Percentiles rank a stretch among this genome's conserved stretches.
These are phyloP conservation scores for Fomitopsis betulina DNA, from an alignment of 1,284 basidiomycete species.

Conservation along the genomic window DNA sequence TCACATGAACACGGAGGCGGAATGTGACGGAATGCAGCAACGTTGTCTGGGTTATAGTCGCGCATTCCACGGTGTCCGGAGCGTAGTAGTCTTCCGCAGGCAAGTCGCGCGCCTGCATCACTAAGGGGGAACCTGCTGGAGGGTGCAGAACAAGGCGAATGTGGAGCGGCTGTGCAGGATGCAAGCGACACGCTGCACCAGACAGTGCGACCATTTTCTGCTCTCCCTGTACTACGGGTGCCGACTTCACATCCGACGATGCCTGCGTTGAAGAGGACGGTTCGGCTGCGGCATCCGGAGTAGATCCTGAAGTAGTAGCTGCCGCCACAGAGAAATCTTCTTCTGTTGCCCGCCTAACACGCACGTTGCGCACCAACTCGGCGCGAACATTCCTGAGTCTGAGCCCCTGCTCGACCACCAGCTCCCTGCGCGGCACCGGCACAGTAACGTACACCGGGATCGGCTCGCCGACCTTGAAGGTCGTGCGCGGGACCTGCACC, in stretches of 20 bases:
- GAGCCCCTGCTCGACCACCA: conserved; percentile 62
- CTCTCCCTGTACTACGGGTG: conserved; percentile 21
- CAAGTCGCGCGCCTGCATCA: conserved; percentile 34
- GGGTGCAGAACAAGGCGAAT: conserved; percentile 71
- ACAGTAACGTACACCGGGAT: conserved; percentile 76
- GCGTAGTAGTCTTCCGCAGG: conserved; percentile 39
- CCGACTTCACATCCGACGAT: conserved; percentile 15
- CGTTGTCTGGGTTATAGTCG: conserved; percentile 72
- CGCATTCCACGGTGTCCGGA: conserved; percentile 52
- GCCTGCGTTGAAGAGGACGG: conserved; percentile 13
- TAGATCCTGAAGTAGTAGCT: neutral
- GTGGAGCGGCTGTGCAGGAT: conserved; percentile 59
- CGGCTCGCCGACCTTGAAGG: conserved; percentile 61
- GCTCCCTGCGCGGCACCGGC: conserved; percentile 59
- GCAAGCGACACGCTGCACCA: conserved; percentile 76
- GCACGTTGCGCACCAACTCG: conserved; percentile 63
- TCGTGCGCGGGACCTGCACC: conserved; percentile 66
- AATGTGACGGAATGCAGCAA: conserved; percentile 71
- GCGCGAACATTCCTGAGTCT: conserved; percentile 70
- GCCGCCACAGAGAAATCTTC: conserved; percentile 14
- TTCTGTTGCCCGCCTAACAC: conserved; percentile 35
- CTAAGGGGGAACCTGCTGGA: conserved; percentile 49
- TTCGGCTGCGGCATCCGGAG: conserved; percentile 6
- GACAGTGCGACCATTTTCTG: conserved; percentile 60
- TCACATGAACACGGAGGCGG: conserved; percentile 55